These are phyloP conservation scores for Mariannaea sp. DNA, from an alignment of 2,329 filamentous ascomycete genomes.

Conservation along the genomic window DNA sequence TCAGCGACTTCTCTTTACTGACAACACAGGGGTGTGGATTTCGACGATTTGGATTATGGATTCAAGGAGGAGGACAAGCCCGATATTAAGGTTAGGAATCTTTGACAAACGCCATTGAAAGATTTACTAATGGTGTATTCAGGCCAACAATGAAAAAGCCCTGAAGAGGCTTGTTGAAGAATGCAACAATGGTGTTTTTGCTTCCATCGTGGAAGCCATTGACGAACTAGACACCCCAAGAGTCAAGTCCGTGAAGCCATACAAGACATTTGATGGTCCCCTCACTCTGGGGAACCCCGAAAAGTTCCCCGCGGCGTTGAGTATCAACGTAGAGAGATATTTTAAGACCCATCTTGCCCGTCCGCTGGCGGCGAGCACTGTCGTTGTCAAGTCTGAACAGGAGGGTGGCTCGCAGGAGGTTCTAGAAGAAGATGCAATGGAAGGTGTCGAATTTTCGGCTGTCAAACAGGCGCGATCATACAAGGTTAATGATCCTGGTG, in stretches of 20 bases:
- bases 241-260: slow-evolving; percentile 75
- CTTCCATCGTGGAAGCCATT: slow-evolving; percentile 86
- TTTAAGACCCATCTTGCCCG: slow-evolving; percentile 81
- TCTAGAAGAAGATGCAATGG: slow-evolving; percentile 53
- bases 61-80: slow-evolving; percentile 91
- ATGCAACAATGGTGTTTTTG: slow-evolving; percentile 72
- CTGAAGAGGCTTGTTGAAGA: slow-evolving; percentile 68
- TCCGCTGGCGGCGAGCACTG: slow-evolving; percentile 76
- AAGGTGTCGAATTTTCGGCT: slow-evolving; percentile 63
- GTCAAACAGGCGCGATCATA: slow-evolving; percentile 84
- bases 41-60: slow-evolving; percentile 87
- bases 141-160: slow-evolving; percentile 69
- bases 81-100: slow-evolving; percentile 63
- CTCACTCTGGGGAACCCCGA: slow-evolving; percentile 79
- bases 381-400: slow-evolving; percentile 62
- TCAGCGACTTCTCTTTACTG: slow-evolving; percentile 17
- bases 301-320: slow-evolving; percentile 74
- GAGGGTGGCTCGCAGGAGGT: slow-evolving; percentile 56
- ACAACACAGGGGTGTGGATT: slow-evolving; percentile 76
- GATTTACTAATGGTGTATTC: slow-evolving; percentile 11
- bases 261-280: slow-evolving; percentile 77
- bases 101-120: not conserved
- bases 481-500: slow-evolving; percentile 74
- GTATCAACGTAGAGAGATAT: slow-evolving; percentile 88
- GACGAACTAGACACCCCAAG: slow-evolving; percentile 77